Conservation (phyloP, 192 early-diverging fungal species). For the Mortierella hygrophila region DNA sequence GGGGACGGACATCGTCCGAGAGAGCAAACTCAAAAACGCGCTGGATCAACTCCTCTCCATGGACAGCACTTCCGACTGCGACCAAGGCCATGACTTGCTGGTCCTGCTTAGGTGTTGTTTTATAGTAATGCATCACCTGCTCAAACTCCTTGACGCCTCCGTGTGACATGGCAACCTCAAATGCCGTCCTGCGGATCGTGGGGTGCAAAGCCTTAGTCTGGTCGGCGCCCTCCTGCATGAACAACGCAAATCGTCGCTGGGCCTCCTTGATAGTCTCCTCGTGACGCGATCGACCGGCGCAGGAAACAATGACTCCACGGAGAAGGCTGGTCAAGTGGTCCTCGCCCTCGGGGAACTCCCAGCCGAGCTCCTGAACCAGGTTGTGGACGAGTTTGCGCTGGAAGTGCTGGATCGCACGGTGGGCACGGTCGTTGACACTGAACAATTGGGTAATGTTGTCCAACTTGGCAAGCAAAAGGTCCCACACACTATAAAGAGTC, state of each 20-base stretch:
- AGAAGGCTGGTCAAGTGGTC: conserved; percentile 81
- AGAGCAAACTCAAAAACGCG: conserved; percentile 68
- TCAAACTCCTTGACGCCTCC: conserved; percentile 58
- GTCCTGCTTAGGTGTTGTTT: conserved; percentile 55
- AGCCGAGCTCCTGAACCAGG: conserved; percentile 81
- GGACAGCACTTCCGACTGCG: conserved; percentile 69
- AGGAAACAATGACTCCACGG: conserved; percentile 72
- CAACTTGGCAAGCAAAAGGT: conserved; percentile 59
- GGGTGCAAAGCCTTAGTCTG: conserved; percentile 66
- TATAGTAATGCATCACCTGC: conserved; percentile 59
- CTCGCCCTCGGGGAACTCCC: conserved; percentile 80
- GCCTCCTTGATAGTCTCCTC: conserved; percentile 63
- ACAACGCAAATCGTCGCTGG: conserved; percentile 65
- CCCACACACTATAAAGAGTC: conserved; percentile 59
- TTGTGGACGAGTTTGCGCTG: conserved; percentile 78
- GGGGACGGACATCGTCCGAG: conserved; percentile 68
- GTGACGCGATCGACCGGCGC: conserved; percentile 73
- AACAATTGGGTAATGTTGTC: conserved; percentile 63
- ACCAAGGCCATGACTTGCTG: conserved; percentile 66
- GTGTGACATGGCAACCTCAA: conserved; percentile 68
- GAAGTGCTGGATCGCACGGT: conserved; percentile 72
- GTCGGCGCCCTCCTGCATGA: conserved; percentile 65
- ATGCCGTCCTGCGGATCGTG: conserved; percentile 70
- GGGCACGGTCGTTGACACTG: conserved; percentile 72
- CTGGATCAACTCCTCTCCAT: conserved; percentile 61